Evolutionary conservation across 139 green algal species (phyloP), one percentile per base, ranked within the genome.

Genomic region (Closterium sp.): DNA sequence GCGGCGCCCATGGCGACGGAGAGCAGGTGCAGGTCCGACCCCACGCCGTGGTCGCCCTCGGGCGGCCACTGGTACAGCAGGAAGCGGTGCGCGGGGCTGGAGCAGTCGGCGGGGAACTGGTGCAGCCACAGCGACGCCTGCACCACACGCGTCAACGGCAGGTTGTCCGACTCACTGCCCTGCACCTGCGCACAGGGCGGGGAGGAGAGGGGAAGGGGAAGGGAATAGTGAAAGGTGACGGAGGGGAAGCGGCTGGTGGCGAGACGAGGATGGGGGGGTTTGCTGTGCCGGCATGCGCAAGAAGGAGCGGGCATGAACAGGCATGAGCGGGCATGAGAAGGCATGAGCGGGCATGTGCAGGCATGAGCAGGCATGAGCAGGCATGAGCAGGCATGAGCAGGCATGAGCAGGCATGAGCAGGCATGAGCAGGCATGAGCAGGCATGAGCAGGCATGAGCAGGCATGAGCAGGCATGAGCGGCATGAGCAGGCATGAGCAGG

Each of bases 111-210:
- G 1, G 89, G 89, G 86, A 92, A 86, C 89, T 92, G 89, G 33
- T 92, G 89, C 85, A 30, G 28, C 89, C 89, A 92, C 28, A 92
- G 85, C 30, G 85, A 16, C 85, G 86, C 38, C 86, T 92, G 89
- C 33, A 34, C 86, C 55, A 69, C 32, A 6, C 89, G 89, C 8
- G 89, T 92, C 10, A 66, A 31, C 12, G 86, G 85, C 30, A 92
- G 85, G 87, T 92, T 92, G 89, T 69, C 89, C 6, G 33, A 16
- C 2, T 92, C 89, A 10, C 30, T 34, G 33, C 89, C 89, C 32
- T 92, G 28, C 36, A 92, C 43, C 89, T 87, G 84, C 4, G 4
- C 31, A 6, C 84, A 12, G 4, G 6, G 32, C 31, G 84, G 84
- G 4, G 4, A 4, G 84, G 4, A 33, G 4, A 6, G 4, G 84